Base-by-base conservation (phyloP, 179 eudicot genomes). In the Beta corolliflora region DNA sequence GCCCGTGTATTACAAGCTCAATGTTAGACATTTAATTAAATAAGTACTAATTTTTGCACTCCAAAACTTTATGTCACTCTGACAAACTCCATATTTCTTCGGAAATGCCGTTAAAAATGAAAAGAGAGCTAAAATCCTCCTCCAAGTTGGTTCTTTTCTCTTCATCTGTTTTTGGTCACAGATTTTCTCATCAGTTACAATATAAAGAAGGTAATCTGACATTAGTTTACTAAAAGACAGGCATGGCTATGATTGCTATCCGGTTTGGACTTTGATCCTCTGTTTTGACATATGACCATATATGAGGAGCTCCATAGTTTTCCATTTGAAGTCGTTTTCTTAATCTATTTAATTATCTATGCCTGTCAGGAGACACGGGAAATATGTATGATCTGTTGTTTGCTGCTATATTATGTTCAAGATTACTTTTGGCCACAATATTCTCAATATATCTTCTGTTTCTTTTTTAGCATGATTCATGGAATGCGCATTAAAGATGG, bases 401-500 rank as follows among this genome's bases (percentile, higher is more conserved):
- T 75, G 23, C 66, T 31, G 65, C 56, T 31, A 36, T 36, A 19
- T 56, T 18, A 9, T 9, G 25, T 16, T 56, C 59, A 14, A 75
- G 29, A 13, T 75, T 16, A 46, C 4, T 16, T 79, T 59, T 71
- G 9, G 29, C 5, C 3, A 66, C 41, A 18, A 16, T 12, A 41
- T 66, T 31, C 19, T 66, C 5, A 13, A 52, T 64, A n/a, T 21
- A 45, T 12, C n/a, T 69, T 70, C 11, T 19, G 6, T 44, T 87
- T 6, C 15, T 79, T 80, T 66, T 79, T 68, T 87, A 96, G 99
- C 73, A 96, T 94, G 99, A 88, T 96, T 80, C 99, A 96, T 86
- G 98, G 98, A 60, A 50, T 96, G 84, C 96, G 89, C 76, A 93
- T 96, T 71, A 93, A 94, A 88, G 93, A 93, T 84, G 99, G 99